Evolutionary conservation across 192 early-diverging fungal species (phyloP), one percentile per base, ranked within the genome.

Genomic region (Coemansia brasiliensis): DNA sequence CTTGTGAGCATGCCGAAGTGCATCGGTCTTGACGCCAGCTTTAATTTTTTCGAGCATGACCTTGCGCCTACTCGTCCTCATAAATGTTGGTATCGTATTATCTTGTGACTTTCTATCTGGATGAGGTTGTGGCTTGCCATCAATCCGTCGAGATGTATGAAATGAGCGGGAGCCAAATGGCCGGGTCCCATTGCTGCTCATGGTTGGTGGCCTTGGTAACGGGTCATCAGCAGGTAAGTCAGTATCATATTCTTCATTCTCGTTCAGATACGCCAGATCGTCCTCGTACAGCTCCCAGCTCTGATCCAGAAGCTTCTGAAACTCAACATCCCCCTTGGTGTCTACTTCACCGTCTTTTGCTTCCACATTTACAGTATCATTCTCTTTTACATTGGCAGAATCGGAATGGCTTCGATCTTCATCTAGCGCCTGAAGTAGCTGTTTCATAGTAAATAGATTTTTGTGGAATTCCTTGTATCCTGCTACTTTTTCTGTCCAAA

Each of bases 281-380:
- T 77, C 64, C 39, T 77, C 74, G 42, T 63, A 54, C 8, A 67
- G 57, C 57, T 48, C 52, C 74, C 67, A 71, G 53, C 74, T 78
- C 17, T 65, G 51, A 42, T 54, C 57, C 13, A 78, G 66, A 17
- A 78, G 60, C 52, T 50, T 21, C 61, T 78, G 68, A 48, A 78
- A 78, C 57, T 78, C 60, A 42, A 24, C 49, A 41, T 78, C 68
- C 0, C 58, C 52, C 11, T 37, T 45, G n/a, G n/a, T n/a, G n/a
- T n/a, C n/a, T n/a, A n/a, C n/a, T 3, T 9, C 35, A 10, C 25
- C 56, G 5, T 2, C 44, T 2, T 15, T 22, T 1, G 10, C 32
- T 6, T 58, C 57, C n/a, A 40, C 13, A 7, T 39, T 48, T 12
- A 7, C 43, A 40, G 37, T n/a, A 22, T 17, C 18, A 22, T 25